These are phyloP conservation scores for Blastobotrys aristatus DNA, from an alignment of 1,139 yeast genomes.

Conservation along the genomic window DNA sequence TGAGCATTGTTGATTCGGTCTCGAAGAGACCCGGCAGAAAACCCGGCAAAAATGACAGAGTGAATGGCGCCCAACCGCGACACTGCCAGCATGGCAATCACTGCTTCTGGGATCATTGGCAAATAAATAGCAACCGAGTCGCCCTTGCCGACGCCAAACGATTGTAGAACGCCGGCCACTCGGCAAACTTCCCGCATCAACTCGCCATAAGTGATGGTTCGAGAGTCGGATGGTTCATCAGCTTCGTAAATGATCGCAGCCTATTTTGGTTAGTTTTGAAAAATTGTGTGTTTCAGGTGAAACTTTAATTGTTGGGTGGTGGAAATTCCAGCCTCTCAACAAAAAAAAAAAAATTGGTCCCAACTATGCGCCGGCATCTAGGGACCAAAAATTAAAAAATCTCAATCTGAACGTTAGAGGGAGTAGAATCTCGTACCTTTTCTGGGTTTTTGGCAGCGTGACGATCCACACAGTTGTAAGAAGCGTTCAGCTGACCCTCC, in stretches of 20 bases:
- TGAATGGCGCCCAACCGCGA: conserved; percentile 95
- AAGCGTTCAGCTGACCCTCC: conserved; percentile 90
- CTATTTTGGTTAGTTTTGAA: conserved; percentile 12
- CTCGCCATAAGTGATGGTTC: conserved; percentile 76
- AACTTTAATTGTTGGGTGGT: background rate
- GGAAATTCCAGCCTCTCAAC: background rate
- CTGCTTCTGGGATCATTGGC: conserved; percentile 97
- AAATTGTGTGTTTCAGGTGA: conserved; percentile 56
- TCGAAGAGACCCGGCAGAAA: conserved; percentile 85
- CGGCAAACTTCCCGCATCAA: conserved; percentile 80
- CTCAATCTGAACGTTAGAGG: too few species aligned
- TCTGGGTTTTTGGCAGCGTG: conserved; percentile 85
- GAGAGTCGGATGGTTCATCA: conserved; percentile 73
- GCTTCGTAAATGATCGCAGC: conserved; percentile 89
- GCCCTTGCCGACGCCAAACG: conserved; percentile 89
- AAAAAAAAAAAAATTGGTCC: background rate
- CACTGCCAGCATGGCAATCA: conserved; percentile 89
- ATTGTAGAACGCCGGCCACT: conserved; percentile 78
- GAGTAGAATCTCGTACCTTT: too few species aligned
- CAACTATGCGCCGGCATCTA: too few species aligned
- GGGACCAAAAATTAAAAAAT: too few species aligned
- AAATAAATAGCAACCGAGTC: conserved; percentile 94
- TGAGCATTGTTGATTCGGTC: conserved; percentile 89
- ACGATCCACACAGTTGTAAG: conserved; percentile 94
- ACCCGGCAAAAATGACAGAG: conserved; percentile 95